Evolutionary conservation across 192 early-diverging fungal genomes (phyloP).

Genomic region (Backusella psychrophila): DNA sequence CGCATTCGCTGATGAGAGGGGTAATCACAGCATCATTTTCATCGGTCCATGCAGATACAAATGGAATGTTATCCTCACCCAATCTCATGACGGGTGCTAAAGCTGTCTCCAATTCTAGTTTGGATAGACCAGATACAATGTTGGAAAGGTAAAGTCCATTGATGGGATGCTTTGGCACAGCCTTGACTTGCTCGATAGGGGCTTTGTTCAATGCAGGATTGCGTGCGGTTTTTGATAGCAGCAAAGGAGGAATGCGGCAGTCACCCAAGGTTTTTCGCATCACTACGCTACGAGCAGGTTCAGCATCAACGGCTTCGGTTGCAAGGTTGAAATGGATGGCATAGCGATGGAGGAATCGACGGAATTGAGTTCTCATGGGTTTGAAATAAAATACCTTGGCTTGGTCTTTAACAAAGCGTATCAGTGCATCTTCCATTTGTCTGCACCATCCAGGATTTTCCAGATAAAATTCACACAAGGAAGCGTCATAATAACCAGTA

Average conservation of each 20-base stretch:
- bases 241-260: conserved; percentile 27
- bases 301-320: conserved; percentile 74
- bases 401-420: conserved; percentile 54
- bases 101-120: conserved; percentile 41
- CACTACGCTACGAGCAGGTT: conserved; percentile 70
- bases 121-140: conserved; percentile 45
- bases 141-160: conserved; percentile 55
- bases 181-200: background rate
- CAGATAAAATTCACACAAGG: conserved; percentile 66
- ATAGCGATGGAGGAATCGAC: conserved; percentile 71
- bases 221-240: conserved; percentile 38
- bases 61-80: conserved; percentile 10
- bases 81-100: conserved; percentile 13
- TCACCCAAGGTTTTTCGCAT: conserved; percentile 47
- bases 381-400: conserved; percentile 55
- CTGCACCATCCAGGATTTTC: conserved; percentile 63
- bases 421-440: conserved; percentile 63
- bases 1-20: conserved; percentile 36
- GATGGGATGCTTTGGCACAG: conserved; percentile 40
- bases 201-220: conserved; percentile 12
- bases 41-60: conserved; percentile 45
- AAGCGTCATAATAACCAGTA: conserved; percentile 46
- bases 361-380: conserved; percentile 61
- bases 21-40: conserved; percentile 50
- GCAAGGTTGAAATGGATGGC: conserved; percentile 67